Evolutionary conservation across 2,329 filamentous ascomycete species (phyloP).

Genomic region (Aspergillus neotritici): DNA sequence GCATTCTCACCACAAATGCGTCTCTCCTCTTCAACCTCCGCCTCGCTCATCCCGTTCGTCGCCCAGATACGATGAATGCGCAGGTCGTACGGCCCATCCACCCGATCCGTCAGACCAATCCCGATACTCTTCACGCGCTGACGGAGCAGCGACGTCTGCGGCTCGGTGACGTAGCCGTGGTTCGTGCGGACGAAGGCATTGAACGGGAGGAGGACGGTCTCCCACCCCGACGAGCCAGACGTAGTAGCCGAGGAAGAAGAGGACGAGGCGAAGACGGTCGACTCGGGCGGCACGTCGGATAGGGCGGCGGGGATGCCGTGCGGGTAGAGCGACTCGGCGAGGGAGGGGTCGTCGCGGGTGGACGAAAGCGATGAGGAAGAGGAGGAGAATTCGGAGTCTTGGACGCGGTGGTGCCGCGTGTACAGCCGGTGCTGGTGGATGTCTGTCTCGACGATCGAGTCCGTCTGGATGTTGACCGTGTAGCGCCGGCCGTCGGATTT

Average conservation of each 20-base stretch:
- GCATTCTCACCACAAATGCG: constrained; percentile 37
- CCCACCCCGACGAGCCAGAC: constrained; percentile 77
- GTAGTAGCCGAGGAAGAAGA: constrained; percentile 37
- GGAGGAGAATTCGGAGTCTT: constrained; percentile 5
- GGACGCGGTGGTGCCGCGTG: constrained; percentile 39
- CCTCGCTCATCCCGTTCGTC: constrained; percentile 60
- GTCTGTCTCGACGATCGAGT: constrained; percentile 89
- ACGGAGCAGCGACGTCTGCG: constrained; percentile 80
- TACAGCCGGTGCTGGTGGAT: constrained; percentile 88
- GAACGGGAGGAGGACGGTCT: constrained; percentile 88
- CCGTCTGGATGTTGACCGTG: constrained; percentile 92
- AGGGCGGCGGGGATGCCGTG: constrained; percentile 30
- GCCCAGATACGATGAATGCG: constrained; percentile 85
- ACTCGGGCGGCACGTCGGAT: constrained; percentile 34
- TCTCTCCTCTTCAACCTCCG: constrained; percentile 37
- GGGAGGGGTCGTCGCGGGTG: constrained; percentile 11
- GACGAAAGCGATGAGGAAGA: constrained; percentile 10
- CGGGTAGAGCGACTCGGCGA: constrained; percentile 21
- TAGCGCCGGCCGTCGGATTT: constrained; percentile 89
- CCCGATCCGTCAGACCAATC: constrained; percentile 80
- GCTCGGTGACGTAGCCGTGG: constrained; percentile 84
- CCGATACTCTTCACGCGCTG: constrained; percentile 82
- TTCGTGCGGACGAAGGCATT: constrained; percentile 94
- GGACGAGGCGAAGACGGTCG: constrained; percentile 30
- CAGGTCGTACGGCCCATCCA: constrained; percentile 83